These are phyloP conservation scores for Selaginella tamariscina DNA, from an alignment of 75 land plant species.

Conservation along the genomic window DNA sequence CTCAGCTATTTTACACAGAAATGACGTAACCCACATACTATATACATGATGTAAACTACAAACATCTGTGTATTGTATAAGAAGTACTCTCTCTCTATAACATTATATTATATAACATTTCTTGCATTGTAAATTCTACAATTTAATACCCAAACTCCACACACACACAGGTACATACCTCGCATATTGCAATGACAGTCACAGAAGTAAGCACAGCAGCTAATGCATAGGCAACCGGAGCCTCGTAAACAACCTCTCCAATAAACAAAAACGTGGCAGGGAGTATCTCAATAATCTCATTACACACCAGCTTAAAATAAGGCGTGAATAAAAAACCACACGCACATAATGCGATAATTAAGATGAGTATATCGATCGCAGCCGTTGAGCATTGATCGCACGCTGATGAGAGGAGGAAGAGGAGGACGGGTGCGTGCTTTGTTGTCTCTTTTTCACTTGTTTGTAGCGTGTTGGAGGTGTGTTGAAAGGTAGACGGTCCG, in stretches of 20 bases:
- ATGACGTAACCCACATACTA: no score
- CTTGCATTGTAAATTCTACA: no score
- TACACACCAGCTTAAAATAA: conserved; percentile 7
- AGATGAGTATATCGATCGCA: background rate
- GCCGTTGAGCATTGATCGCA: conserved; percentile 3
- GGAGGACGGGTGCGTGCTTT: background rate
- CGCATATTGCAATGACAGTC: background rate
- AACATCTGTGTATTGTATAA: no score
- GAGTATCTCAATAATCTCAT: conserved; percentile 2
- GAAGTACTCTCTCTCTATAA: no score
- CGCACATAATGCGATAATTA: background rate
- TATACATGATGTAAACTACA: no score
- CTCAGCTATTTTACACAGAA: no score
- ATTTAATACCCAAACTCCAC: no score
- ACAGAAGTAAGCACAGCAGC: background rate
- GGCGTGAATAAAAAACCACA: conserved; percentile 12
- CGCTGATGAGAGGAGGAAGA: background rate
- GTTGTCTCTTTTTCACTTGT: background rate
- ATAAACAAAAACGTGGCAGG: conserved; percentile 7
- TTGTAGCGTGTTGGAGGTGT: background rate
- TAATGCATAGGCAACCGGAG: conserved; percentile 7
- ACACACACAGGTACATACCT: no score
- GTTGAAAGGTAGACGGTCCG: background rate
- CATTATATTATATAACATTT: no score
- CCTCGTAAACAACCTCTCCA: conserved; percentile 8